Evolutionary conservation across 2,329 filamentous ascomycete species (phyloP).

Genomic region (Trichoderma atrobrunneum): DNA sequence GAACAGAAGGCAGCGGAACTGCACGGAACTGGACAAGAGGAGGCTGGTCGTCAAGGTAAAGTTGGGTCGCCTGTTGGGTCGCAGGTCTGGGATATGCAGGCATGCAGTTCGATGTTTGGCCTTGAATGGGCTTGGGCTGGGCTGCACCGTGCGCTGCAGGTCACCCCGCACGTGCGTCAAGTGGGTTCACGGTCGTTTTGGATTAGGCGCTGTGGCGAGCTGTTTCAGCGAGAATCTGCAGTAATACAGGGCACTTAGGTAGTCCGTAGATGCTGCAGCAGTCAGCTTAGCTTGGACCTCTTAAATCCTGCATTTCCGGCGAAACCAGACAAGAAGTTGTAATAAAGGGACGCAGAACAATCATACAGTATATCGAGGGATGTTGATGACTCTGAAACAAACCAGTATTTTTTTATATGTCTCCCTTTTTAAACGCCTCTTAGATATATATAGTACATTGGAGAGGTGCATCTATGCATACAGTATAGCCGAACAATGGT

Average conservation of each 20-base stretch:
- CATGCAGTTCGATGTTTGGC: constrained; percentile 12
- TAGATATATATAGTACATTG: constrained; percentile 13
- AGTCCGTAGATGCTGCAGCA: not conserved
- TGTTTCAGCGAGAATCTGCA: not conserved
- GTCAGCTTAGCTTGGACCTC: not conserved
- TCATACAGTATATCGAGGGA: not conserved
- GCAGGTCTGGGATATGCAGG: constrained; percentile 21
- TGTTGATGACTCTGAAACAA: not conserved
- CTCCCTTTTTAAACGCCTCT: not conserved
- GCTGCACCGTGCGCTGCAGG: constrained; percentile 31
- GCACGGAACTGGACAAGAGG: not conserved
- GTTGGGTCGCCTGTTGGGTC: constrained; percentile 23
- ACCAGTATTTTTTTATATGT: not conserved
- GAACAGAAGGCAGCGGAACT: not conserved
- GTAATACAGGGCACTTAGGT: not conserved
- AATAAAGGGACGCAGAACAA: not conserved
- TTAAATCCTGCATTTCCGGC: not conserved
- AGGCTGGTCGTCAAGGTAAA: constrained; percentile 21
- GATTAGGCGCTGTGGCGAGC: not conserved
- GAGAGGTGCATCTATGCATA: constrained; percentile 9
- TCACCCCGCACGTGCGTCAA: constrained; percentile 22
- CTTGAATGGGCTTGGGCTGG: constrained; percentile 1
- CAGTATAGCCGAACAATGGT: not conserved
- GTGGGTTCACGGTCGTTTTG: not conserved
- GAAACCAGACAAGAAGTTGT: not conserved